Evolutionary conservation across 2,329 filamentous ascomycete species (phyloP).

Genomic region (Ophiostoma populinum): DNA sequence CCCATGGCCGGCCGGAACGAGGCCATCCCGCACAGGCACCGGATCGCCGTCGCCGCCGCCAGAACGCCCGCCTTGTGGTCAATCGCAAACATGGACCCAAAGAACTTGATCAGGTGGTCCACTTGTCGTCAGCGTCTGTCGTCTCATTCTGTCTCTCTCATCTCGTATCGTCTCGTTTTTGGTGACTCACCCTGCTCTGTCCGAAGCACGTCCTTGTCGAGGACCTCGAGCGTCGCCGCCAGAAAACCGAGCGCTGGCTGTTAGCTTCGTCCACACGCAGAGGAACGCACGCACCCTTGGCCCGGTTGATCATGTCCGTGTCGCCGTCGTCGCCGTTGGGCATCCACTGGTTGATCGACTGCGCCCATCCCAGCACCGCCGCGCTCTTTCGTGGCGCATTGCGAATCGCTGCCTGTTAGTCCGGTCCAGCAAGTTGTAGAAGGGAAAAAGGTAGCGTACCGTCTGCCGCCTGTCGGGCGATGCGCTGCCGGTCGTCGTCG

Average conservation of each 20-base stretch:
- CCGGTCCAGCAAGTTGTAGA: background rate
- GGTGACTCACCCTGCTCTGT: slow-evolving; percentile 27
- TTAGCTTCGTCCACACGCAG: background rate
- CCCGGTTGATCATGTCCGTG: slow-evolving; percentile 33
- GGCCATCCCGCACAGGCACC: slow-evolving; percentile 30
- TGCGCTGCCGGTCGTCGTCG: slow-evolving; percentile 10
- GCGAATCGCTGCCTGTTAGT: slow-evolving; percentile 10
- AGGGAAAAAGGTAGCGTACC: no score
- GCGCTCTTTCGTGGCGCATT: slow-evolving; percentile 11
- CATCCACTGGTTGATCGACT: slow-evolving; percentile 20
- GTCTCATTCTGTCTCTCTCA: background rate
- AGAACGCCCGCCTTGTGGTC: slow-evolving; percentile 42
- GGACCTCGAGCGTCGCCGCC: slow-evolving; percentile 31
- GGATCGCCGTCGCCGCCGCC: slow-evolving; percentile 34
- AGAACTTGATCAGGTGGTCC: slow-evolving; percentile 27
- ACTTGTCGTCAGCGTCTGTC: slow-evolving; percentile 9
- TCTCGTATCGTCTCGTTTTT: background rate
- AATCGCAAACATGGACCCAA: slow-evolving; percentile 39
- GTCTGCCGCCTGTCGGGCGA: slow-evolving; percentile 10
- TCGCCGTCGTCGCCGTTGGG: slow-evolving; percentile 12
- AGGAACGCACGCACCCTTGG: slow-evolving; percentile 24
- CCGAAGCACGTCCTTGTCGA: slow-evolving; percentile 28
- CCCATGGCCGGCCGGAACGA: slow-evolving; percentile 31
- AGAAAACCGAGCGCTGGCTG: slow-evolving; percentile 36
- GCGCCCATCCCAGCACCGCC: slow-evolving; percentile 13